Conservation (phyloP, 257 asterid species). For the Primulina eburnea region DNA sequence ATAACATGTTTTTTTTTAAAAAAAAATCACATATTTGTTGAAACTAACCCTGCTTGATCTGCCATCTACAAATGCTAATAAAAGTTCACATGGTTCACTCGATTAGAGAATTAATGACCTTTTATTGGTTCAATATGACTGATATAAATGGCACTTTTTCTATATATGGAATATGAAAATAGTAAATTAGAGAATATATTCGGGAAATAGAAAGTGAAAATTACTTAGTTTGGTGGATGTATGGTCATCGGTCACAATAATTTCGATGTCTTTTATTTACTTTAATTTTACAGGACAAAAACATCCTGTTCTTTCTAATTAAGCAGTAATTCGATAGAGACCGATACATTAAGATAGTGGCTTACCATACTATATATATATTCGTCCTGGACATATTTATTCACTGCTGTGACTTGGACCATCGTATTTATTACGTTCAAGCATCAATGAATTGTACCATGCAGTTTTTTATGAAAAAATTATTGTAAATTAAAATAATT, state of each 20-base stretch:
- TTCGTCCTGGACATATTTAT: not conserved
- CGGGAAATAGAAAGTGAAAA: slow-evolving; percentile 13
- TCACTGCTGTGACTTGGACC: not conserved
- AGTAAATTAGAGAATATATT: not conserved
- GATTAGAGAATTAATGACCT: slow-evolving; percentile 12
- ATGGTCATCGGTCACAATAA: too few species aligned
- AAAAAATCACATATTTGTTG: too few species aligned
- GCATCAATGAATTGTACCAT: not conserved
- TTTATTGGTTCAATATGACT: slow-evolving; percentile 15
- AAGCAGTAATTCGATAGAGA: not conserved
- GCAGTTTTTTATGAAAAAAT: too few species aligned
- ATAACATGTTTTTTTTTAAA: too few species aligned
- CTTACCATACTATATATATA: not conserved
- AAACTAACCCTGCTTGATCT: too few species aligned
- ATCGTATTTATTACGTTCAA: too few species aligned
- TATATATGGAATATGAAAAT: not conserved
- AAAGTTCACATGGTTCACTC: slow-evolving; percentile 26
- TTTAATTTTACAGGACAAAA: not conserved
- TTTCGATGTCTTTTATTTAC: not conserved
- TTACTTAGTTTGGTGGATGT: not conserved
- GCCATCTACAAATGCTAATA: not conserved
- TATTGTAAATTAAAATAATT: too few species aligned
- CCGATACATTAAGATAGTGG: not conserved
- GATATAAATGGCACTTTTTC: not conserved
- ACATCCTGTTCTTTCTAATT: not conserved